Conservation (phyloP, 2,329 filamentous ascomycete genomes). For the Aureobasidium sp. region DNA sequence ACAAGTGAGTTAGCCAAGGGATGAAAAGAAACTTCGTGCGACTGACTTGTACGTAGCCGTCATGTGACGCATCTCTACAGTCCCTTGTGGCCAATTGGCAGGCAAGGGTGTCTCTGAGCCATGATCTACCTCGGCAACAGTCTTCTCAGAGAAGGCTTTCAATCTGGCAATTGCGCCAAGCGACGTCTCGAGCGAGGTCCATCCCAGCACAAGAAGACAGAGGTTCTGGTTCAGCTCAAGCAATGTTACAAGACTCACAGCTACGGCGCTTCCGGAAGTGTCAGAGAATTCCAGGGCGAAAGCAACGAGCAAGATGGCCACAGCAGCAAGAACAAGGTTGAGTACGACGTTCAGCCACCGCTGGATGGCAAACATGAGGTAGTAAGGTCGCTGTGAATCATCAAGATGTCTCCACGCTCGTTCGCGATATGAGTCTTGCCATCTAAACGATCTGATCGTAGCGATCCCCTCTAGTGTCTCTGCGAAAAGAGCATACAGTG, state of each 20-base stretch:
- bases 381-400: conserved; percentile 38
- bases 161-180: conserved; percentile 49
- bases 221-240: conserved; percentile 46
- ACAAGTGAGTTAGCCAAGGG: too few species aligned
- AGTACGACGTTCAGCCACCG: conserved; percentile 39
- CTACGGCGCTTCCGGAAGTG: conserved; percentile 39
- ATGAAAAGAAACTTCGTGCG: too few species aligned
- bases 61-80: too few species aligned
- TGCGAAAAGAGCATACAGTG: conserved; percentile 46
- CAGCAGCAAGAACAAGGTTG: conserved; percentile 33
- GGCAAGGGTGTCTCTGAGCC: neutral
- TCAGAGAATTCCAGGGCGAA: conserved; percentile 37
- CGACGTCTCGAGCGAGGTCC: conserved; percentile 50
- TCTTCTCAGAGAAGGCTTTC: conserved; percentile 25
- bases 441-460: conserved; percentile 47
- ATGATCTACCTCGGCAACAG: too few species aligned
- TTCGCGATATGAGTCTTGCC: conserved; percentile 42
- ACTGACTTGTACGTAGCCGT: too few species aligned
- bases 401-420: conserved; percentile 30
- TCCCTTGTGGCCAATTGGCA: neutral
- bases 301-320: conserved; percentile 25
- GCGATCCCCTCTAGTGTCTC: conserved; percentile 44
- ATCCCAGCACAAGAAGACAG: conserved; percentile 43
- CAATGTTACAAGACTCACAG: conserved; percentile 46
- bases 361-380: conserved; percentile 40